Conservation (phyloP, 148 eudicot genomes). For the Rhododendron griersonianum region DNA sequence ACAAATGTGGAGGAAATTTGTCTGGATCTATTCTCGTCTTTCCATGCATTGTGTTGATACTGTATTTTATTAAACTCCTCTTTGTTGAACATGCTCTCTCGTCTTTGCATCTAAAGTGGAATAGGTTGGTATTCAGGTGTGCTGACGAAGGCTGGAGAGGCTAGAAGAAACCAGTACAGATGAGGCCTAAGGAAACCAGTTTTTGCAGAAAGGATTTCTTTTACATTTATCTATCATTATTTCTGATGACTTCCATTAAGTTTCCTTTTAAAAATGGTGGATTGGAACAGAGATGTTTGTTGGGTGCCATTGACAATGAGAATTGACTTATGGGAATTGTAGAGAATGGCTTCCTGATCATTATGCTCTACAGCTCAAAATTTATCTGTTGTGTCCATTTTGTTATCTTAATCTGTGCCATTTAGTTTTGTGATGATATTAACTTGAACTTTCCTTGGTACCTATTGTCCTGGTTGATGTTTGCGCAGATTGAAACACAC, state of each 20-base stretch:
- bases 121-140: slow-evolving; percentile 10
- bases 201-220: background rate
- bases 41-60: background rate
- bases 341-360: background rate
- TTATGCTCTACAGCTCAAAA: background rate
- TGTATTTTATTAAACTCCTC: background rate
- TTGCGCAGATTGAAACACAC: background rate
- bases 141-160: slow-evolving; percentile 11
- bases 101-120: background rate
- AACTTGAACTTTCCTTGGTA: background rate
- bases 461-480: background rate
- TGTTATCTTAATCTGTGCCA: background rate
- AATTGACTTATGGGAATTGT: background rate
- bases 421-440: background rate
- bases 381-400: background rate
- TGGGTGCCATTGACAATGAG: background rate
- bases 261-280: background rate
- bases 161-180: slow-evolving; percentile 10
- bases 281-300: background rate
- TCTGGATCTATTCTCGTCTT: background rate
- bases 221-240: background rate
- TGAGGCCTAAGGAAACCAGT: slow-evolving; percentile 3
- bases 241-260: background rate
- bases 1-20: background rate
- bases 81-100: background rate